Percentiles rank a stretch among this genome's conserved stretches.
Conservation (phyloP, 2,329 filamentous ascomycete species). For the Lachnellula cervina region DNA sequence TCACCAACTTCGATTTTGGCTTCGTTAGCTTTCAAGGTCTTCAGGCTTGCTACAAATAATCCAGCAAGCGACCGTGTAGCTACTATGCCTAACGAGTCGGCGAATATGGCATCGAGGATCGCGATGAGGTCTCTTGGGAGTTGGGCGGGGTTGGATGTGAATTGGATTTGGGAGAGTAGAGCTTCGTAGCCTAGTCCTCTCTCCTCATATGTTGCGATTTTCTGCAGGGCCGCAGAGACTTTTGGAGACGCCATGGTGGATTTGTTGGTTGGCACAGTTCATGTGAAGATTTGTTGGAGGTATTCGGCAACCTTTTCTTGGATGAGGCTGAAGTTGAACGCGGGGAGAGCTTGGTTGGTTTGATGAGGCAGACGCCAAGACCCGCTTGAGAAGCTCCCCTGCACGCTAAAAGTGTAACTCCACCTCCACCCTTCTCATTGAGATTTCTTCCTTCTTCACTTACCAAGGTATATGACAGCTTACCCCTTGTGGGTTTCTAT, state of each 20-base stretch:
- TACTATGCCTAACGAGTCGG: constrained; percentile 30
- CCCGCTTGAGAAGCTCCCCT: constrained; percentile 3
- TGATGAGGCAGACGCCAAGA: constrained; percentile 1
- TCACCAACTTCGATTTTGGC: constrained; percentile 71
- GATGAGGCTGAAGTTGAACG: constrained; percentile 20
- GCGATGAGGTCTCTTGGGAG: constrained; percentile 26
- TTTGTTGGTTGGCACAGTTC: background rate
- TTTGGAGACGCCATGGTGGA: constrained; percentile 32
- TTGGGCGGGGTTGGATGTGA: constrained; percentile 14
- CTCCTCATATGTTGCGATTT: constrained; percentile 37
- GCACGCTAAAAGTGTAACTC: background rate
- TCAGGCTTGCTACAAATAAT: constrained; percentile 61
- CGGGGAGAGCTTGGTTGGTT: constrained; percentile 9
- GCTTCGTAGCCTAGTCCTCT: constrained; percentile 43
- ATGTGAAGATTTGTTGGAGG: background rate
- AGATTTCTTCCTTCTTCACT: background rate
- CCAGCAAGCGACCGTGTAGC: constrained; percentile 27
- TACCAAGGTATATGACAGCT: no score
- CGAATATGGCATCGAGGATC: constrained; percentile 31
- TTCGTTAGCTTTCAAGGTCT: constrained; percentile 54
- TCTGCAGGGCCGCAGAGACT: constrained; percentile 41
- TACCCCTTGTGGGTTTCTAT: no score
- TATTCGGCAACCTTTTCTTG: background rate
- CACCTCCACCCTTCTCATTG: constrained; percentile 6
- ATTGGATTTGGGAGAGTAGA: constrained; percentile 40